phyloP scores from a whole-genome alignment of 352 stramenopile species.

The Globisporangium splendens region DNA sequence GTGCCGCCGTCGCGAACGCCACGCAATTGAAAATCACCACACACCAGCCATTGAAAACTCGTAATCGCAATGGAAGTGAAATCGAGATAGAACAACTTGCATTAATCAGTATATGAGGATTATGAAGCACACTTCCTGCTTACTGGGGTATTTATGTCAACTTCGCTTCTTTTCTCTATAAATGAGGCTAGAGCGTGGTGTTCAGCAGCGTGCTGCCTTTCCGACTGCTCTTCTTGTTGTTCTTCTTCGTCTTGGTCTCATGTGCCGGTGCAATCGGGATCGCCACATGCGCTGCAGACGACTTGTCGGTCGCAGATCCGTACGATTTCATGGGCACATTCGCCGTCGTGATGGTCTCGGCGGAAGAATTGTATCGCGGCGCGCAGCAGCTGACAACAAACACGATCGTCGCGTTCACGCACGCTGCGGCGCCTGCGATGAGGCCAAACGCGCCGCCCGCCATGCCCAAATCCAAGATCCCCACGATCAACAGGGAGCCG shows the following conservation, averaged over 20 bases:
- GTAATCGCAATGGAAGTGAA: no score
- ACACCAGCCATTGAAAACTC: slow-evolving; percentile 7
- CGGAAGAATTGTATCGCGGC: slow-evolving; percentile 9
- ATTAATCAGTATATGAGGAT: no score
- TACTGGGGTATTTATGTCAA: not conserved
- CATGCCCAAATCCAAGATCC: slow-evolving; percentile 57
- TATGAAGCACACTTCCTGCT: no score
- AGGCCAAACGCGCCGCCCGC: slow-evolving; percentile 33
- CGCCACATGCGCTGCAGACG: not conserved
- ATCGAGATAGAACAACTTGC: no score
- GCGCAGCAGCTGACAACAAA: slow-evolving; percentile 28
- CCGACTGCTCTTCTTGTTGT: slow-evolving; percentile 4
- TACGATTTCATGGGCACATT: slow-evolving; percentile 9
- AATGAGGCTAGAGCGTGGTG: slow-evolving; percentile 7
- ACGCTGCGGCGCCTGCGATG: slow-evolving; percentile 31
- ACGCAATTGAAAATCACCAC: not conserved
- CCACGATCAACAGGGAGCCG: slow-evolving; percentile 52
- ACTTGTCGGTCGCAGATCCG: slow-evolving; percentile 6
- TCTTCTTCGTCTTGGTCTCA: slow-evolving; percentile 2
- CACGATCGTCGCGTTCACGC: slow-evolving; percentile 37
- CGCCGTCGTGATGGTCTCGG: slow-evolving; percentile 13
- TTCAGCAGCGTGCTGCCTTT: slow-evolving; percentile 13
- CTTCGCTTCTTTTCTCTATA: no score
- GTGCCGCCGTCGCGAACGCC: slow-evolving; percentile 12
- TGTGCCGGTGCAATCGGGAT: slow-evolving; percentile 4